Evolutionary conservation across 345 rosid genomes (phyloP).

Genomic region (Linum trigynum): DNA sequence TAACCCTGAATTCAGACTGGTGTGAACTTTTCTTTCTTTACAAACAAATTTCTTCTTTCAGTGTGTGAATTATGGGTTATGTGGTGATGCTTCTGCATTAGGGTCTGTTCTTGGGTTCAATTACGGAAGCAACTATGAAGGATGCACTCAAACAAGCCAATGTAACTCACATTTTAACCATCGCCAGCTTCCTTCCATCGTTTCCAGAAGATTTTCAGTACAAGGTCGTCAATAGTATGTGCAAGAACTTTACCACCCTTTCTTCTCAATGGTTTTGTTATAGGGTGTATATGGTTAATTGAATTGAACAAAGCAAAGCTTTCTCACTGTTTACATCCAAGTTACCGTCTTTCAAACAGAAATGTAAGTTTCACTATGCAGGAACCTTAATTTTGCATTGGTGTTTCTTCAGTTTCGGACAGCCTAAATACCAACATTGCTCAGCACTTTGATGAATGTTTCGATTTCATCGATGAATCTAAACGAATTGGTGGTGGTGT

Average conservation of each 20-base stretch:
- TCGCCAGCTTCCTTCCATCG: conserved; percentile 33
- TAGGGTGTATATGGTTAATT: too few relatives aligned
- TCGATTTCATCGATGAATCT: neutral
- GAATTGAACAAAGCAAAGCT: too few relatives aligned
- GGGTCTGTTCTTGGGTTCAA: conserved; percentile 48
- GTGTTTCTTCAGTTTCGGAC: neutral
- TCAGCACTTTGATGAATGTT: neutral
- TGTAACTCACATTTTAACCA: conserved; percentile 38
- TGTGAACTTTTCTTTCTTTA: too few relatives aligned
- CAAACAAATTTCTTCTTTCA: neutral
- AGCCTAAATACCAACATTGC: neutral
- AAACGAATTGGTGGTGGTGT: conserved; percentile 26
- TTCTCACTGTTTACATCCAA: too few relatives aligned
- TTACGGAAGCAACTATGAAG: conserved; percentile 37
- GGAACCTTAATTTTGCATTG: too few relatives aligned
- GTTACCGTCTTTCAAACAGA: too few relatives aligned
- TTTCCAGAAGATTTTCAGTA: conserved; percentile 34
- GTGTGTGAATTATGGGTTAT: conserved; percentile 46
- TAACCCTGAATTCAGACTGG: conserved; percentile 3
- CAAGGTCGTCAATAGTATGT: conserved; percentile 33
- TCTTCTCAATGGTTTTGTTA: neutral
- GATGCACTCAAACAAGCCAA: conserved; percentile 31
- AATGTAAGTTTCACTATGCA: too few relatives aligned
- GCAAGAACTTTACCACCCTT: neutral
- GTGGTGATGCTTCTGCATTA: neutral